Evolutionary conservation across 441 rosid species (phyloP).

Genomic region (Brassica balearica): DNA sequence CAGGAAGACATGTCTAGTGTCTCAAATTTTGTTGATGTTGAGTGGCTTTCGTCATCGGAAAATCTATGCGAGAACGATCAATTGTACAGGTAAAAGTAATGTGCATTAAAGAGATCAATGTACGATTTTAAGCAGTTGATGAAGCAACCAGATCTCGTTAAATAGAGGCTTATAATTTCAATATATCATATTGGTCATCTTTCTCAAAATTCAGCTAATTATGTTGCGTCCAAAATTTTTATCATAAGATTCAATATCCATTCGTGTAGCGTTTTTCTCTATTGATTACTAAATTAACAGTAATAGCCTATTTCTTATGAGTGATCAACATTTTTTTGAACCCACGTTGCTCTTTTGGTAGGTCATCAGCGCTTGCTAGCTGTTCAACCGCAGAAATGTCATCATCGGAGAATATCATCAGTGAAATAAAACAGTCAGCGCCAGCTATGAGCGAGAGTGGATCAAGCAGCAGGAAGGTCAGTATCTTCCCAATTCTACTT

Average conservation of each 20-base stretch:
- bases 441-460: conserved; percentile 72
- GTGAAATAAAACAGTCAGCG: conserved; percentile 63
- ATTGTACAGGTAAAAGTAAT: conserved; percentile 68
- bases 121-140: conserved; percentile 7
- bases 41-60: conserved; percentile 89
- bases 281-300: conserved; percentile 12
- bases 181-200: background rate
- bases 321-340: background rate
- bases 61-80: conserved; percentile 84
- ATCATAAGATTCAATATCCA: background rate
- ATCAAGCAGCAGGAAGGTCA: conserved; percentile 75
- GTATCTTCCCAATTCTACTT: conserved; percentile 39
- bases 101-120: background rate
- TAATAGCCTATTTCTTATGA: background rate
- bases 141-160: conserved; percentile 2
- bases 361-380: conserved; percentile 66
- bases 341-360: conserved; percentile 44
- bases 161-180: background rate
- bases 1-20: conserved; percentile 62
- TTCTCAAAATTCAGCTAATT: conserved; percentile 12
- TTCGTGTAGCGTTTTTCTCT: background rate
- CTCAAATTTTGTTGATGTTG: conserved; percentile 91
- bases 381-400: conserved; percentile 65
- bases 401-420: conserved; percentile 73
- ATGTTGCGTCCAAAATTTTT: background rate